Base-by-base conservation (phyloP, 2,329 filamentous ascomycete species). In the Sclerotiophoma versabilis region DNA sequence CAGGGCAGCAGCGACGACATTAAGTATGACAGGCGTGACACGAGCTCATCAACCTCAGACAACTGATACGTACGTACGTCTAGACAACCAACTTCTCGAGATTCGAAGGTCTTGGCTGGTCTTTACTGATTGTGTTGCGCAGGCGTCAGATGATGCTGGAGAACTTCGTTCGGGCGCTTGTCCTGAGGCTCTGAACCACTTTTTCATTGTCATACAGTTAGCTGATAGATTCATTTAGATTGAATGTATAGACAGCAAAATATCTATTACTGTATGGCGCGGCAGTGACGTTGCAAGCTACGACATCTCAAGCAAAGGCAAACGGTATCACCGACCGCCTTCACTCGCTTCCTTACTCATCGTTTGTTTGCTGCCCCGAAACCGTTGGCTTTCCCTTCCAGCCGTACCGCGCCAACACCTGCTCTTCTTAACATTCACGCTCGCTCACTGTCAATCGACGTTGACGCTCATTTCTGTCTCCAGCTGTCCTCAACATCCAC, bases 301-400 rank as follows among this genome's bases (percentile, higher is more conserved):
- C n/a, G n/a, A n/a, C n/a, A n/a, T n/a, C n/a, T n/a, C n/a, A n/a
- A n/a, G n/a, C n/a, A n/a, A n/a, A n/a, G n/a, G 17, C n/a, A 3
- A 39, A 20, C 7, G n/a, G 15, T 7, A 36, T 19, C 19, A 50
- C 14, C 26, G 7, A 33, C 42, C 20, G 19, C 43, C 42, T 53
- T 53, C 43, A 53, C 49, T 20, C 42, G 17, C 23, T 38, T 26
- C 30, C 36, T 30, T 19, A 4, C 26, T 19, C 12, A 2, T 27
- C 41, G 41, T 52, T 52, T 46, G 41, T 41, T 47, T 36, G 22
- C 42, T 11, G 23, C 23, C 12, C 27, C 19, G 17, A 14, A 36
- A 36, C 22, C 20, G 37, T 23, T 17, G 17, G 36, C 15, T 23
- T 17, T 17, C 34, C 22, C 26, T 14, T 17, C 15, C 14, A 12